Evolutionary conservation across 1,284 basidiomycete genomes (phyloP).

Genomic region (Papiliotrema flavescens): DNA sequence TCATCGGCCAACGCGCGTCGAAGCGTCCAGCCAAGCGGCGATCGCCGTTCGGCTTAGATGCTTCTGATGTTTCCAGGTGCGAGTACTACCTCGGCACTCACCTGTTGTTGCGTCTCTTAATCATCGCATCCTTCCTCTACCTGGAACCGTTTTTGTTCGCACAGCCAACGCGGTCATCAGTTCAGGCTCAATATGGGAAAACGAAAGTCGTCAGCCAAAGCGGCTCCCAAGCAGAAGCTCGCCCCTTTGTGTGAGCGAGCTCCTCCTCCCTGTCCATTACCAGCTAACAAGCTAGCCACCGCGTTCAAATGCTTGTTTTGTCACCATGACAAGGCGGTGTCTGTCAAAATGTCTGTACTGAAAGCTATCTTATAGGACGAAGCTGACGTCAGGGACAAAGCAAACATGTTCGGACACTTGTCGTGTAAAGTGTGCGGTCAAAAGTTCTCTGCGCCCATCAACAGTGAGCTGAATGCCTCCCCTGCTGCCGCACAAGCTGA

Average conservation of each 20-base stretch:
- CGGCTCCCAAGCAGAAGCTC: slow-evolving; percentile 31
- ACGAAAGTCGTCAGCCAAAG: slow-evolving; percentile 46
- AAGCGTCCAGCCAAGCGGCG: slow-evolving; percentile 11
- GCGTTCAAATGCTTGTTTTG: slow-evolving; percentile 50
- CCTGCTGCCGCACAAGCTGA: slow-evolving; percentile 6
- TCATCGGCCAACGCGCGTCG: slow-evolving; percentile 7
- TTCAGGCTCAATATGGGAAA: slow-evolving; percentile 39
- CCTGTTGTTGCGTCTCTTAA: no score
- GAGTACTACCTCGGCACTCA: no score
- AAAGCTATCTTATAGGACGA: background rate
- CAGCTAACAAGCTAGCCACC: slow-evolving; percentile 28
- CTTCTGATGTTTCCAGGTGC: no score
- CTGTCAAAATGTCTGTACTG: slow-evolving; percentile 35
- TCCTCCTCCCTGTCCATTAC: background rate
- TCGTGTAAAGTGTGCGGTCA: slow-evolving; percentile 45
- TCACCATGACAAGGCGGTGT: slow-evolving; percentile 43
- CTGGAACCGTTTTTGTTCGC: no score
- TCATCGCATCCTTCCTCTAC: no score
- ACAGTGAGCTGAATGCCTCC: slow-evolving; percentile 24
- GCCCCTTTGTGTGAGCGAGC: slow-evolving; percentile 30
- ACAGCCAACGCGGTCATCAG: background rate
- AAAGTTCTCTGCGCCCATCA: slow-evolving; percentile 36
- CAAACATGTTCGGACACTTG: slow-evolving; percentile 37
- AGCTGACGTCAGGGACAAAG: slow-evolving; percentile 31
- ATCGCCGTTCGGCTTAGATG: background rate